Conservation (phyloP, 2,329 filamentous ascomycete species). For the Xylaria sp. region DNA sequence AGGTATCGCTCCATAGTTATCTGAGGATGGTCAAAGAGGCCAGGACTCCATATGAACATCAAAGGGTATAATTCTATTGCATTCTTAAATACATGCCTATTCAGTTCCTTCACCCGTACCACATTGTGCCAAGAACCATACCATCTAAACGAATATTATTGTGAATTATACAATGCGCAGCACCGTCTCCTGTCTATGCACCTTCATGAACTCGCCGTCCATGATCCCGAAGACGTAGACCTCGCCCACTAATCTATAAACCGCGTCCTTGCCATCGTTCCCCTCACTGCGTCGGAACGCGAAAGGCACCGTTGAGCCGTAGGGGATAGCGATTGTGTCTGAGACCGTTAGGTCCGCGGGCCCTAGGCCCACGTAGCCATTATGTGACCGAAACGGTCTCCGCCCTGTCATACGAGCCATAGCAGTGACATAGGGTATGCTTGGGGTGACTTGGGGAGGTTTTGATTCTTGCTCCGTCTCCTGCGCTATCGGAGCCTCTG, state of each 20-base stretch:
- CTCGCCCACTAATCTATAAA: conserved; percentile 33
- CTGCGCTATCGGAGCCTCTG: not conserved
- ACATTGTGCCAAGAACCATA: not conserved
- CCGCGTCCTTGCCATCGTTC: conserved; percentile 7
- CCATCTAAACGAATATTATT: not conserved
- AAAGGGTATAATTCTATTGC: conserved; percentile 20
- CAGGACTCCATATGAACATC: not conserved
- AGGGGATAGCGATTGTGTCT: conserved; percentile 36
- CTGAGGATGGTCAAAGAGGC: no score
- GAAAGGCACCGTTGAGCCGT: conserved; percentile 39
- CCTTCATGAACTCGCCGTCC: conserved; percentile 43
- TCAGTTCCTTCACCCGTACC: no score
- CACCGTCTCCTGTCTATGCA: conserved; percentile 39
- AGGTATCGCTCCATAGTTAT: no score
- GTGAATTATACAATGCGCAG: conserved; percentile 28
- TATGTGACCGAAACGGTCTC: conserved; percentile 35
- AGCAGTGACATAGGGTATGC: conserved; percentile 27
- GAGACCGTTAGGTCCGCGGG: conserved; percentile 29
- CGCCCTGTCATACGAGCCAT: conserved; percentile 34
- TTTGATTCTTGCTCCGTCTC: not conserved
- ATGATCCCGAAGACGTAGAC: conserved; percentile 41
- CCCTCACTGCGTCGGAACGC: conserved; percentile 27
- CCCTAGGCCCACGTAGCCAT: conserved; percentile 38
- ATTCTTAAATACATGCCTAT: not conserved
- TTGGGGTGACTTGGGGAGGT: not conserved